phyloP scores from a whole-genome alignment of 169 alveolate genomes.

The Plasmodium vinckei region DNA sequence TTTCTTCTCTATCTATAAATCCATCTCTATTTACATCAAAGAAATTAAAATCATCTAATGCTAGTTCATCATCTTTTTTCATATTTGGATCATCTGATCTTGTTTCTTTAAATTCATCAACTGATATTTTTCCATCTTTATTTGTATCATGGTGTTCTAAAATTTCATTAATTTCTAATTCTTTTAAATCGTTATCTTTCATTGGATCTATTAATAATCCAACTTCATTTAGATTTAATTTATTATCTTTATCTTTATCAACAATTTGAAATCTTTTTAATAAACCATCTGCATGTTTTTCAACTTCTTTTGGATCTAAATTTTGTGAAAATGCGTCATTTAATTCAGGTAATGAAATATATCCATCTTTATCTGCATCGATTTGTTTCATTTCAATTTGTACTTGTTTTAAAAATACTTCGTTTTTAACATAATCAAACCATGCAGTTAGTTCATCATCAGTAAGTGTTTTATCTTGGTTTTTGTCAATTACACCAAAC shows the following conservation, averaged over 20 bases:
- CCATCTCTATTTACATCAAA: constrained; percentile 85
- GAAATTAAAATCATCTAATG: constrained; percentile 80
- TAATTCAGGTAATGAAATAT: constrained; percentile 79
- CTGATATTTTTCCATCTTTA: constrained; percentile 84
- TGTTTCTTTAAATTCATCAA: constrained; percentile 79
- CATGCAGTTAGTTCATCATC: constrained; percentile 65
- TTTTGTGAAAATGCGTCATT: constrained; percentile 80
- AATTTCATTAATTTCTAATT: constrained; percentile 82
- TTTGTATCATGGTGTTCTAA: constrained; percentile 83
- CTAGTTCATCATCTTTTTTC: constrained; percentile 59
- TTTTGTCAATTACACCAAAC: constrained; percentile 78
- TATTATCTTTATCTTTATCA: constrained; percentile 83
- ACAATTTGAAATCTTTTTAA: constrained; percentile 81
- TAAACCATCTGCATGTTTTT: constrained; percentile 80
- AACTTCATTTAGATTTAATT: constrained; percentile 78
- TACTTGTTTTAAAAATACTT: constrained; percentile 81
- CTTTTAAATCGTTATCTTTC: constrained; percentile 80
- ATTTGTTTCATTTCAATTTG: constrained; percentile 83
- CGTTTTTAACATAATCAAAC: constrained; percentile 73
- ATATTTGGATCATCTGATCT: constrained; percentile 61
- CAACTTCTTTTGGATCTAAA: constrained; percentile 79
- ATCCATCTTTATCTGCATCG: constrained; percentile 85
- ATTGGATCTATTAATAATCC: constrained; percentile 82
- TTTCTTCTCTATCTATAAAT: constrained; percentile 79
- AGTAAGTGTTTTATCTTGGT: constrained; percentile 74